A percentile compares a stretch with the other conserved stretches of the same genome.
Conservation (phyloP, 192 early-diverging fungal genomes). For the Entomortierella lignicola region DNA sequence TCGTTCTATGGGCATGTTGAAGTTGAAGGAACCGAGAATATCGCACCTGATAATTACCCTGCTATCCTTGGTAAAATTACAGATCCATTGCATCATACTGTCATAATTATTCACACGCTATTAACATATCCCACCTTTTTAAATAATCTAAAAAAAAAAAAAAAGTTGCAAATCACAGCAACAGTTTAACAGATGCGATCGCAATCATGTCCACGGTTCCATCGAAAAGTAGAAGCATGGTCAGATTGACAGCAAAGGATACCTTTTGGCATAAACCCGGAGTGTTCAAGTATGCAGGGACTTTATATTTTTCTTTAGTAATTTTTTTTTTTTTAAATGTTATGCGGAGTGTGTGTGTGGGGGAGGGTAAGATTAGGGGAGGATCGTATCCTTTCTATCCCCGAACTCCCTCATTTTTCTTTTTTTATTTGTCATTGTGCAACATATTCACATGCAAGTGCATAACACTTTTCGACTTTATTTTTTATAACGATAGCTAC, state of each 20-base stretch:
- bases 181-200: conserved; percentile 56
- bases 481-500: conserved; percentile 26
- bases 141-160: no score
- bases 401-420: no score
- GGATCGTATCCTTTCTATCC: no score
- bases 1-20: conserved; percentile 57
- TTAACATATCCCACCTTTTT: neutral
- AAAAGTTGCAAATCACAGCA: conserved; percentile 52
- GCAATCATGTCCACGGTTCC: conserved; percentile 44
- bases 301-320: neutral
- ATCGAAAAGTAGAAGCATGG: conserved; percentile 43
- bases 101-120: neutral
- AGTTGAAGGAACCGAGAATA: conserved; percentile 54
- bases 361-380: no score
- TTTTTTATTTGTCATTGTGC: neutral
- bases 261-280: conserved; percentile 55
- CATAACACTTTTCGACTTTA: neutral
- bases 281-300: conserved; percentile 41
- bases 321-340: neutral
- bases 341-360: no score
- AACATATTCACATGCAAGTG: neutral
- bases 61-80: conserved; percentile 46
- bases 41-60: conserved; percentile 52
- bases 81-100: conserved; percentile 6
- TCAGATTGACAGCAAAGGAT: conserved; percentile 56